A percentile compares a stretch with the other conserved stretches of the same genome.
These are phyloP conservation scores for Haberlea rhodopensis DNA, from an alignment of 257 asterid species.

Conservation along the genomic window DNA sequence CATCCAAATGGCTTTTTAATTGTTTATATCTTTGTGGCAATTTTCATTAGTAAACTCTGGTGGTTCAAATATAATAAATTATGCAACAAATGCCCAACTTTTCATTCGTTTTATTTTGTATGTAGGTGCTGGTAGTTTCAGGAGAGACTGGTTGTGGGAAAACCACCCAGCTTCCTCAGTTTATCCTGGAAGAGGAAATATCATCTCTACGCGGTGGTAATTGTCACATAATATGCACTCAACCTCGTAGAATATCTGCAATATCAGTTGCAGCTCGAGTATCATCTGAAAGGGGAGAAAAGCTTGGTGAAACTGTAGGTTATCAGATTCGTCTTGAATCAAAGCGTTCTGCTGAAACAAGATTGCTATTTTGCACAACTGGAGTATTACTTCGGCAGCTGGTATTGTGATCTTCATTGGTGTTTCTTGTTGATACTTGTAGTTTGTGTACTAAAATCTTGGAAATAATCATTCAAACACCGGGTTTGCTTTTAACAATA, in stretches of 20 bases:
- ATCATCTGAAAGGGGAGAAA: slow-evolving; percentile 90
- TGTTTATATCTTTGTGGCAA: slow-evolving; percentile 1
- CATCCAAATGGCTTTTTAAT: background rate
- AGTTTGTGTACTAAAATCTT: slow-evolving; percentile 21
- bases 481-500: slow-evolving; percentile 7
- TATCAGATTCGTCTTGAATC: slow-evolving; percentile 94
- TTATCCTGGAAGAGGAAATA: slow-evolving; percentile 87
- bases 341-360: slow-evolving; percentile 73
- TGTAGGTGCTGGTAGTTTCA: slow-evolving; percentile 88
- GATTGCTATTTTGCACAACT: slow-evolving; percentile 92
- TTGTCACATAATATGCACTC: slow-evolving; percentile 90
- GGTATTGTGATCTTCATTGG: slow-evolving; percentile 42
- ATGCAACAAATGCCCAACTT: slow-evolving; percentile 15
- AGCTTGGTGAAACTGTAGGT: slow-evolving; percentile 89
- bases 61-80: slow-evolving; percentile 9
- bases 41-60: background rate
- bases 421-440: slow-evolving; percentile 18
- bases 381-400: slow-evolving; percentile 88
- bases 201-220: slow-evolving; percentile 70
- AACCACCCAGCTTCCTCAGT: slow-evolving; percentile 98
- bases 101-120: slow-evolving; percentile 20
- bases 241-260: slow-evolving; percentile 98
- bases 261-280: slow-evolving; percentile 93
- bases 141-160: slow-evolving; percentile 99
- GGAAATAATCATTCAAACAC: slow-evolving; percentile 3